Evolutionary conservation across 495 filamentous ascomycete genomes (phyloP).

Genomic region (Penicillium bialowiezense): DNA sequence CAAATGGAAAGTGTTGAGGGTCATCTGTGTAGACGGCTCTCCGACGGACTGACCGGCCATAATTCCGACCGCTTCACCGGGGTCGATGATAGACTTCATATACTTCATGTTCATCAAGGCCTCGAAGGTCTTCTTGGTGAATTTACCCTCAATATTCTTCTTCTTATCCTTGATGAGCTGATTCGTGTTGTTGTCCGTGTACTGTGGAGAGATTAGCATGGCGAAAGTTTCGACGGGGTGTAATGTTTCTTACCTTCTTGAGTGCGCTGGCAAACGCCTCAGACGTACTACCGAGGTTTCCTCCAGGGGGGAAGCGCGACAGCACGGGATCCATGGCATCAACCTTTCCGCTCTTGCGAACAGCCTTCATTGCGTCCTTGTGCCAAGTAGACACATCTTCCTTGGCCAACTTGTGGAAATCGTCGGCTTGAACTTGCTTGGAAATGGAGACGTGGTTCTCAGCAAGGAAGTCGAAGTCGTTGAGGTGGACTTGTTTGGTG

Average conservation of each 20-base stretch:
- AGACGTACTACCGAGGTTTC: conserved; percentile 79
- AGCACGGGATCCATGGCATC: conserved; percentile 75
- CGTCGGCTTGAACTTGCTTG: conserved; percentile 47
- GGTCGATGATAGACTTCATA: conserved; percentile 87
- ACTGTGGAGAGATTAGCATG: conserved; percentile 43
- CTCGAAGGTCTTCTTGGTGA: conserved; percentile 74
- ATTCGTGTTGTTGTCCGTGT: conserved; percentile 74
- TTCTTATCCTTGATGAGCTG: conserved; percentile 77
- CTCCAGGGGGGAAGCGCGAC: conserved; percentile 68
- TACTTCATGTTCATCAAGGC: conserved; percentile 87
- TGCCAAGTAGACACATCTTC: conserved; percentile 50
- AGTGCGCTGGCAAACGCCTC: conserved; percentile 72
- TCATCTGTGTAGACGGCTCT: conserved; percentile 99
- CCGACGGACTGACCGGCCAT: conserved; percentile 95
- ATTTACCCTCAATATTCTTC: conserved; percentile 48
- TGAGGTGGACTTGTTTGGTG: conserved; percentile 88
- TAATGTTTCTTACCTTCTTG: conserved; percentile 46
- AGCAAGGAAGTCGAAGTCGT: conserved; percentile 85
- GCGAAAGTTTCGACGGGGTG: background rate
- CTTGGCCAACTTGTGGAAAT: conserved; percentile 53
- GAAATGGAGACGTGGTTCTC: conserved; percentile 66
- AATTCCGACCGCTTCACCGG: conserved; percentile 96
- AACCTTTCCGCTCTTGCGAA: conserved; percentile 64
- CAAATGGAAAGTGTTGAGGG: conserved; percentile 99
- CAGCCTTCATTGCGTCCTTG: conserved; percentile 76